Percentiles rank a stretch among this genome's conserved stretches.
Evolutionary conservation across 768 basidiomycete species (phyloP).

Genomic region (Russula abietina): DNA sequence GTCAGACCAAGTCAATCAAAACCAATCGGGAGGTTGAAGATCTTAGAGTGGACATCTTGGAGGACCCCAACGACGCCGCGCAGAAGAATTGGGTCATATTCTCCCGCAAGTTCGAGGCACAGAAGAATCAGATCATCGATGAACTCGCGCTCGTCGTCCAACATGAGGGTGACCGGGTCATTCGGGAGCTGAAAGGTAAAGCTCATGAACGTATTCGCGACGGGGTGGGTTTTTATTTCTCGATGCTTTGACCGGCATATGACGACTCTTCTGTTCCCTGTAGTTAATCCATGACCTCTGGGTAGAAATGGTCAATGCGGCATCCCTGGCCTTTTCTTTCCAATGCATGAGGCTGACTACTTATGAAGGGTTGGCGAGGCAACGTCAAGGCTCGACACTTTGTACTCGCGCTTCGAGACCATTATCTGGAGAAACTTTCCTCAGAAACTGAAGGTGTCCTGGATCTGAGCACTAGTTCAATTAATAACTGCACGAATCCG

Average conservation of each 20-base stretch:
- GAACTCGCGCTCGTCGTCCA: conserved; percentile 19
- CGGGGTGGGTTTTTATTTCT: not conserved
- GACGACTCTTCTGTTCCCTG: not conserved
- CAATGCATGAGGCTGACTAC: not conserved
- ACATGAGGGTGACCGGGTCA: conserved; percentile 20
- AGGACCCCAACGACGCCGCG: conserved; percentile 25
- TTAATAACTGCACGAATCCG: not conserved
- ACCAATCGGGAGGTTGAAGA: not conserved
- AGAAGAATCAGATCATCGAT: conserved; percentile 17
- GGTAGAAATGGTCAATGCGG: conserved; percentile 28
- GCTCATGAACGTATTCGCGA: conserved; percentile 28
- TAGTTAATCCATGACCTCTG: conserved; percentile 21
- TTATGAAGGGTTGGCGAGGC: conserved; percentile 20
- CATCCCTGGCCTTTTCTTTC: not conserved
- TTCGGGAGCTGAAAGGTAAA: conserved; percentile 23
- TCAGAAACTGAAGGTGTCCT: not conserved
- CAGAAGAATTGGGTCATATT: conserved; percentile 24
- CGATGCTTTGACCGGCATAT: not conserved
- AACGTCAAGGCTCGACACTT: conserved; percentile 21
- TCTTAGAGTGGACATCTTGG: conserved; percentile 25
- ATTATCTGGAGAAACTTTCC: conserved; percentile 28
- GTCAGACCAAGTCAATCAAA: not conserved
- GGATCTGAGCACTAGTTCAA: not conserved
- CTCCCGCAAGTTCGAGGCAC: conserved; percentile 26
- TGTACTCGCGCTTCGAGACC: conserved; percentile 31